Base-by-base conservation (phyloP, 129 eudicot genomes). In the Arctium lappa region DNA sequence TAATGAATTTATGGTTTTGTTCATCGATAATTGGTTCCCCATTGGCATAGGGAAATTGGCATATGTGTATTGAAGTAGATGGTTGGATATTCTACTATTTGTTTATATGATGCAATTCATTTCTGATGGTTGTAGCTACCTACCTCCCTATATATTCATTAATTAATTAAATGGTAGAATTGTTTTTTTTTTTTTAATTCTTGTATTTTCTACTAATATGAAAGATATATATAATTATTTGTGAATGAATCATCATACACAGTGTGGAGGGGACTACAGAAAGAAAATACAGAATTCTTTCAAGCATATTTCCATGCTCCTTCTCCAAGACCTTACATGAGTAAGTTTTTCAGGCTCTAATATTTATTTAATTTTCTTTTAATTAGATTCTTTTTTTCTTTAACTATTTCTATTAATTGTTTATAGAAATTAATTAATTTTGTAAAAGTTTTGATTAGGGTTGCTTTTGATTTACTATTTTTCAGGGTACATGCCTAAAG, bases 231-330 rank as follows among this genome's bases (percentile, higher is more conserved):
- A 40, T 46, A 33, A 79, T 69, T 66, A 66, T 63, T 75, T 75
- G 7, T 31, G 32, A 8, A 68, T 50, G 56, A 60, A 69, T 50
- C 4, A 8, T 56, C 22, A 31, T 65, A 73, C 72, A 80, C 89
- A 93, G 98, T 91, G 42, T 93, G 98, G 94, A 93, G 91, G 73
- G 97, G 88, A 81, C 90, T 93, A 18, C 75, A 79, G 69, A 93
- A 90, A 86, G 97, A 93, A 76, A 93, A 91, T 83, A 78, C 79
- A 30, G 87, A 85, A 34, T 93, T 93, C 84, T 93, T 93, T 74
- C 92, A 84, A 76, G 70, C 92, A 72, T 93, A 93, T 86, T 87
- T 75, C 65, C 88, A 76, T 68, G 76, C 86, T 39, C 63, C 84
- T 44, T 83, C 89, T 79, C 86, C 89, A 53, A 84, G 84, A 77